Percentiles rank a stretch among this genome's conserved stretches.
Evolutionary conservation across 2,329 filamentous ascomycete genomes (phyloP).

Genomic region (Xylariaceae sp.): DNA sequence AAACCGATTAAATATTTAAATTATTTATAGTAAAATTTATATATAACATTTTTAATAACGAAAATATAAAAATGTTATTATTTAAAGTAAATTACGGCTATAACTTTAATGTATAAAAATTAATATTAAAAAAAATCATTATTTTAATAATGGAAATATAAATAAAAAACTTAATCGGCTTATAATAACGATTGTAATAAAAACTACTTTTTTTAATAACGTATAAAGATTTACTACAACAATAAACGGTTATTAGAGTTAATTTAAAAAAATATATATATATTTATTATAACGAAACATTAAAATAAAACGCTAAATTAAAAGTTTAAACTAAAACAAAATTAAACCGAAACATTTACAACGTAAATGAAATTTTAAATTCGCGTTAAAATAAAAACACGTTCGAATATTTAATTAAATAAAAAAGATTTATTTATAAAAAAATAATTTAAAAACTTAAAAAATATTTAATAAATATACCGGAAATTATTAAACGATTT

Average conservation of each 20-base stretch:
- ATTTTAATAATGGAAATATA: background rate
- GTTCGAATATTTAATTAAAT: constrained; percentile 1
- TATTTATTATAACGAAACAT: too few relatives aligned
- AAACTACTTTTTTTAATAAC: background rate
- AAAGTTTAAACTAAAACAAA: background rate
- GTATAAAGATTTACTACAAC: constrained; percentile 8
- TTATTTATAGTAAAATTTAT: constrained; percentile 9
- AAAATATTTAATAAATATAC: background rate
- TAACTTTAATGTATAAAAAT: constrained; percentile 3
- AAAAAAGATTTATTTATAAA: background rate
- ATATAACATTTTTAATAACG: constrained; percentile 11
- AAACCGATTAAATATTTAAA: constrained; percentile 10
- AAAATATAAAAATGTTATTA: constrained; percentile 5
- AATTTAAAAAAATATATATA: too few relatives aligned
- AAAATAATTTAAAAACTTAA: background rate
- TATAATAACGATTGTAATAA: constrained; percentile 1
- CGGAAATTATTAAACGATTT: background rate
- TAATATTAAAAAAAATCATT: background rate
- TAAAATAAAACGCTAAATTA: background rate
- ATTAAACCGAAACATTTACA: background rate
- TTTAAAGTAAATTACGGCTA: constrained; percentile 12
- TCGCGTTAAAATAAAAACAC: constrained; percentile 3
- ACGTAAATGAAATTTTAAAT: constrained; percentile 6
- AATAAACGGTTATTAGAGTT: too few relatives aligned
- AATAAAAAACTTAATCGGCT: background rate